Evolutionary conservation across 768 basidiomycete species (phyloP), one percentile per base, ranked within the genome.

Genomic region (Xerocomellus intermedius): DNA sequence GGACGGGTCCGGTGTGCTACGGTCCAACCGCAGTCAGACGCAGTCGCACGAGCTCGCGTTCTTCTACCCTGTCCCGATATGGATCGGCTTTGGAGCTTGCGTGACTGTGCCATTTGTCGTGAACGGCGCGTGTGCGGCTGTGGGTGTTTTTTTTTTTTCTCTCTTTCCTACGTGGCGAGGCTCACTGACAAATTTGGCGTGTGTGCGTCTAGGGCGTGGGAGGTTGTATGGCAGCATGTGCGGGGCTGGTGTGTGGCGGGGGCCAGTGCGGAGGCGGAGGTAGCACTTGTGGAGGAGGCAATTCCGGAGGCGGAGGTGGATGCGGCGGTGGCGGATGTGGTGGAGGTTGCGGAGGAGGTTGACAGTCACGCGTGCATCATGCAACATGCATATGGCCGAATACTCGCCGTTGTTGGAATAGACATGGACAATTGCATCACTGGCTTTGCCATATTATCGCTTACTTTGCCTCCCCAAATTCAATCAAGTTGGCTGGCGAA

Each of bases 1-100:
- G 9, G 30, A 16, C 9, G 12, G 5, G 43, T 5, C 45, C 4
- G 26, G 0, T 1, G 39, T 22, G 12, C 6, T 4, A 32, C 44
- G 21, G 17, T 28, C 21, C 32, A 8, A 42, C 14, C 26, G 45
- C 21, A 17, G 21, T 19, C 24, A 7, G 22, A 32, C 28, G 33
- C 16, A 12, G 13, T 8, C 17, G 16, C 54, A 61, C 24, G 54
- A n/a, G 1, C 42, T 50, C 5, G 35, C 58, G 2, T 61, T 61
- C 21, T 50, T 61, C 7, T 61, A 61, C 16, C 60, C 60, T 14
- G 5, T 61, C 3, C 60, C 60, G 5, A 2, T 61, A 4, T 41
- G 22, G 33, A 12, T 12, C 16, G 50, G 45, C 7, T 9, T 14
- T 7, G 47, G 24, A 14, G 32, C 50, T 26, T 52, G 59, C 5